Percentiles rank a stretch among this genome's conserved stretches.
Conservation (phyloP, 352 stramenopile genomes). For the Phytophthora hybrid region DNA sequence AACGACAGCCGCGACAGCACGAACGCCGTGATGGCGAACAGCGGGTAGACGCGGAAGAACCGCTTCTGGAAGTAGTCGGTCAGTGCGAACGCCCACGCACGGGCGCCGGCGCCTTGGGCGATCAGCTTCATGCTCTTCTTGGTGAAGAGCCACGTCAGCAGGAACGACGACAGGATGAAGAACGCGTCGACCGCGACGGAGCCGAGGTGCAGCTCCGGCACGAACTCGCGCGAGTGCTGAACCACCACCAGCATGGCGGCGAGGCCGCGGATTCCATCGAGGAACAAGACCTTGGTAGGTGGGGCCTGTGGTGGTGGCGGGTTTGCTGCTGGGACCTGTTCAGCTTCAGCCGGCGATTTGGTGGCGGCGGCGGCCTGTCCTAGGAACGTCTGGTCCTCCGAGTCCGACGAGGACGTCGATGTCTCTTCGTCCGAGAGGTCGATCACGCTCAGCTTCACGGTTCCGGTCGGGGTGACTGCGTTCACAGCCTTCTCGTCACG, state of each 20-base stretch:
- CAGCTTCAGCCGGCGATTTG: conserved; percentile 14
- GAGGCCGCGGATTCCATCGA: conserved; percentile 51
- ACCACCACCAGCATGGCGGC: conserved; percentile 45
- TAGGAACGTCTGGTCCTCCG: conserved; percentile 23
- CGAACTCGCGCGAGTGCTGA: conserved; percentile 33
- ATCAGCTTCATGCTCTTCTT: conserved; percentile 42
- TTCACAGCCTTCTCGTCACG: conserved; percentile 4
- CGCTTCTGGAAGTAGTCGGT: conserved; percentile 59
- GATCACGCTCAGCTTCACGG: conserved; percentile 10
- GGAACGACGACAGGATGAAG: conserved; percentile 57
- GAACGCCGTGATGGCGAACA: conserved; percentile 49
- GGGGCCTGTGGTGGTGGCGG: conserved; percentile 1
- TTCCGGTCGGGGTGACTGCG: background rate
- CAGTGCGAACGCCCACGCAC: conserved; percentile 31
- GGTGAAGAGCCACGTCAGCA: conserved; percentile 51
- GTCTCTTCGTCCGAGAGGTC: conserved; percentile 26
- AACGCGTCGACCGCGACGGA: conserved; percentile 47
- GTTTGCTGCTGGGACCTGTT: conserved; percentile 4
- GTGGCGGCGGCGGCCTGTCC: conserved; percentile 5
- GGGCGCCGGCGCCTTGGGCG: conserved; percentile 20
- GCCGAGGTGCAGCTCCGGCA: conserved; percentile 30
- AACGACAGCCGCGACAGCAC: conserved; percentile 40
- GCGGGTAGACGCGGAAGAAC: conserved; percentile 64
- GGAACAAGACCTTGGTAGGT: conserved; percentile 34
- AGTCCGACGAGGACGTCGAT: conserved; percentile 16